These are phyloP conservation scores for Whalleya microplaca DNA, from an alignment of 2,329 filamentous ascomycete genomes.

Conservation along the genomic window DNA sequence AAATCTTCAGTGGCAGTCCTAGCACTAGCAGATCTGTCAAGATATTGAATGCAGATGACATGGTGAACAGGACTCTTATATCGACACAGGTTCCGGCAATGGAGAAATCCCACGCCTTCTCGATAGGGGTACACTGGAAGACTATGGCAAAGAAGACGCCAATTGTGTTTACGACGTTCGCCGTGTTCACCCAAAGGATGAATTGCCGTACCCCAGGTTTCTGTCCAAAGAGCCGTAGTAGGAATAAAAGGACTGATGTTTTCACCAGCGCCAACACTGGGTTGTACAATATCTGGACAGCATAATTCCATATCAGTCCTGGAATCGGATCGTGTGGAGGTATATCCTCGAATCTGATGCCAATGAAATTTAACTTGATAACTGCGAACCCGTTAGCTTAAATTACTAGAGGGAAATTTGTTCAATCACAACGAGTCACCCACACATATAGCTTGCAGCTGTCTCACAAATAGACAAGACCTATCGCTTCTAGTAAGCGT, in stretches of 20 bases:
- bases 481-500: constrained; percentile 12
- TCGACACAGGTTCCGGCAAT: constrained; percentile 39
- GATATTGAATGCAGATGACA: constrained; percentile 43
- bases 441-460: constrained; percentile 31
- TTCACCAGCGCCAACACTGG: constrained; percentile 51
- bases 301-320: constrained; percentile 40
- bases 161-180: constrained; percentile 37
- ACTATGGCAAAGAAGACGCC: constrained; percentile 39
- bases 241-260: constrained; percentile 49
- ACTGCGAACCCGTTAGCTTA: constrained; percentile 10
- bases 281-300: constrained; percentile 48
- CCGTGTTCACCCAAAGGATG: constrained; percentile 37
- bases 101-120: constrained; percentile 36
- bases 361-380: constrained; percentile 31
- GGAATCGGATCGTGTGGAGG: constrained; percentile 26
- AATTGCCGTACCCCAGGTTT: constrained; percentile 39
- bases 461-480: constrained; percentile 28
- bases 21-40: constrained; percentile 46
- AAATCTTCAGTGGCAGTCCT: constrained; percentile 45
- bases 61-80: constrained; percentile 37
- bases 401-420: not conserved
- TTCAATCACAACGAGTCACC: constrained; percentile 1
- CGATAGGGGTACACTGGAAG: constrained; percentile 46
- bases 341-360: constrained; percentile 23
- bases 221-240: constrained; percentile 46